Conservation (phyloP, 371 early-diverging fungal genomes). For the Dinochytrium kinnereticum region DNA sequence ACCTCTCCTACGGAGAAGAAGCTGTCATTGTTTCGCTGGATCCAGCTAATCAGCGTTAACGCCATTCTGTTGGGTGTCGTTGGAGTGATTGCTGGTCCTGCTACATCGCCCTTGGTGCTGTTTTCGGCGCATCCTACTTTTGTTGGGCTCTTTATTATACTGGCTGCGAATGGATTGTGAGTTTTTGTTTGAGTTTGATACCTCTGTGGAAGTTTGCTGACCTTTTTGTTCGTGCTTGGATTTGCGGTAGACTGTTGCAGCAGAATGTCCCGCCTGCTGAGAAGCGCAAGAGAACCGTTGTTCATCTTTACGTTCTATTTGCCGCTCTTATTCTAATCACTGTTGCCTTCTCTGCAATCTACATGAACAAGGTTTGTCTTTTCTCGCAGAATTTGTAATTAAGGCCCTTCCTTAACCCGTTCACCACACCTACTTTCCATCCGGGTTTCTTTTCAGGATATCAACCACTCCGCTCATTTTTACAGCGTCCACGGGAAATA, state of each 20-base stretch:
- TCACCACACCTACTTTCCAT: neutral
- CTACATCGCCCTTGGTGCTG: neutral
- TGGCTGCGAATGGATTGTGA: neutral
- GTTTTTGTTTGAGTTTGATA: neutral
- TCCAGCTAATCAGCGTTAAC: neutral
- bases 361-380: constrained; percentile 9
- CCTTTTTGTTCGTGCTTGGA: neutral
- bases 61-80: neutral
- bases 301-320: neutral
- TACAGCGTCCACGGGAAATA: constrained; percentile 11
- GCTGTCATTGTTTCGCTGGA: neutral
- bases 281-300: neutral
- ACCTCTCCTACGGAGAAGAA: neutral
- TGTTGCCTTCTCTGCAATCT: neutral
- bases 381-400: neutral
- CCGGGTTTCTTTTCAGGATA: neutral
- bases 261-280: neutral
- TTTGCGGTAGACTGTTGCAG: neutral
- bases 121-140: neutral
- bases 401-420: neutral
- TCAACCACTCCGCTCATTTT: neutral
- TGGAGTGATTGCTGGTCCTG: neutral
- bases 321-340: neutral
- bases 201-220: neutral
- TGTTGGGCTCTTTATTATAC: neutral